Conservation (phyloP, 768 basidiomycete species). For the Pulveroboletus sp. region DNA sequence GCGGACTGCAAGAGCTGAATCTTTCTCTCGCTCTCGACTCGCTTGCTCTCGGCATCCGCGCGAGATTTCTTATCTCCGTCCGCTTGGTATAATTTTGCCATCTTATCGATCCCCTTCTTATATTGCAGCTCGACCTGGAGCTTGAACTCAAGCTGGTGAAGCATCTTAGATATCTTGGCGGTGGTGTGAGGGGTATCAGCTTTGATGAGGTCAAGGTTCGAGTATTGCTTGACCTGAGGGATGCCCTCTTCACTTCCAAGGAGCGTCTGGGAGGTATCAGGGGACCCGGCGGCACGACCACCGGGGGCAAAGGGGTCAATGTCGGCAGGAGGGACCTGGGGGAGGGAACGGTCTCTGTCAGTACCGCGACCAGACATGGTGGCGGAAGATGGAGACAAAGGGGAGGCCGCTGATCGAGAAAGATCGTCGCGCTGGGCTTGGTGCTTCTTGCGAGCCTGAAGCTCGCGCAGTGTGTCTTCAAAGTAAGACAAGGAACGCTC, state of each 20-base stretch:
- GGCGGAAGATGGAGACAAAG: constrained; percentile 16
- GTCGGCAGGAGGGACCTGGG: constrained; percentile 52
- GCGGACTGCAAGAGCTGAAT: constrained; percentile 89
- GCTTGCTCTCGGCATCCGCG: constrained; percentile 89
- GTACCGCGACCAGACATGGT: constrained; percentile 13
- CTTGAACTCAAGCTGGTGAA: constrained; percentile 99
- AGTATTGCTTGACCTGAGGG: constrained; percentile 61
- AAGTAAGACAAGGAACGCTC: constrained; percentile 83
- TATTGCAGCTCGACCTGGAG: constrained; percentile 97
- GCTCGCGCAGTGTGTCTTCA: constrained; percentile 76
- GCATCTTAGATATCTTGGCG: constrained; percentile 94
- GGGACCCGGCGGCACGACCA: constrained; percentile 34
- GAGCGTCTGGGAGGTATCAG: constrained; percentile 38
- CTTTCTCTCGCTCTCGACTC: constrained; percentile 93
- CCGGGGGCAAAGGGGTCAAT: constrained; percentile 33
- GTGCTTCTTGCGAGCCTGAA: constrained; percentile 71
- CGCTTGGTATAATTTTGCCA: constrained; percentile 93
- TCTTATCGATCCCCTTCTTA: constrained; percentile 97
- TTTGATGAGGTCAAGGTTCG: constrained; percentile 91
- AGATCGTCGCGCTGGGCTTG: constrained; percentile 53
- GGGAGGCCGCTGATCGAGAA: constrained; percentile 47
- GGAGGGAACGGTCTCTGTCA: constrained; percentile 33
- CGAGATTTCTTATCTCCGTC: constrained; percentile 97
- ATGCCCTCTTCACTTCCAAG: constrained; percentile 36
- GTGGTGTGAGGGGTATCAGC: constrained; percentile 96